Base-by-base conservation (phyloP, 805 yeast species). In the Hanseniaspora hatyaiensis region DNA sequence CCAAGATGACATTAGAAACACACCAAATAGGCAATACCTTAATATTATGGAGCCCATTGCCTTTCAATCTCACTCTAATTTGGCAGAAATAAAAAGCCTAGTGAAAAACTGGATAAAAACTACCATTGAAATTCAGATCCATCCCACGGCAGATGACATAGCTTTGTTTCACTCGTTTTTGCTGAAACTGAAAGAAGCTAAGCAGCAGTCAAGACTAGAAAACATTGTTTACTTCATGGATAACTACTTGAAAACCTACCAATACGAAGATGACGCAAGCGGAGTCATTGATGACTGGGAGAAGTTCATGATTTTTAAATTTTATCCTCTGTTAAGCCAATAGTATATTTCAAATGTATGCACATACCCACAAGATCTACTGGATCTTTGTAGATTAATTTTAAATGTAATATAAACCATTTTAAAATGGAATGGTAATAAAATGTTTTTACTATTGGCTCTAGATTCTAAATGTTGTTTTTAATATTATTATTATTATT, bases 141-240 rank as follows among this genome's bases (percentile, higher is more conserved):
- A 22, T 5, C 76, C 76, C 2, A 67, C 65, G 50, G 52, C 43
- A 6, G 67, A 61, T 28, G 78, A 73, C 51, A 52, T 68, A 1
- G 53, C 52, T 11, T 49, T 66, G 19, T 68, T 73, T 36, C 58
- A 59, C 28, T 53, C 50, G 11, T 72, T 63, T 53, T 47, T 72
- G 31, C 41, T 51, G 5, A 54, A 53, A 11, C 51, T 71, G 9
- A 34, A 23, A 20, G 24, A 4, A 3, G n/a, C n/a, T 13, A 29
- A 28, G 2, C 45, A 47, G 15, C 37, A 23, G 9, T 34, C 41
- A 22, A 34, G 37, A 23, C 13, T 47, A 3, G 41, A 40, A 20
- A 33, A 40, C 5, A 8, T 40, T 4, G 26, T 38, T 5, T n/a
- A 3, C 11, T 47, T 22, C n/a, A 34, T 36, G 30, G 23, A 23